phyloP scores from a whole-genome alignment of 176 grass and related monocot genomes.

The Carex cristatella region DNA sequence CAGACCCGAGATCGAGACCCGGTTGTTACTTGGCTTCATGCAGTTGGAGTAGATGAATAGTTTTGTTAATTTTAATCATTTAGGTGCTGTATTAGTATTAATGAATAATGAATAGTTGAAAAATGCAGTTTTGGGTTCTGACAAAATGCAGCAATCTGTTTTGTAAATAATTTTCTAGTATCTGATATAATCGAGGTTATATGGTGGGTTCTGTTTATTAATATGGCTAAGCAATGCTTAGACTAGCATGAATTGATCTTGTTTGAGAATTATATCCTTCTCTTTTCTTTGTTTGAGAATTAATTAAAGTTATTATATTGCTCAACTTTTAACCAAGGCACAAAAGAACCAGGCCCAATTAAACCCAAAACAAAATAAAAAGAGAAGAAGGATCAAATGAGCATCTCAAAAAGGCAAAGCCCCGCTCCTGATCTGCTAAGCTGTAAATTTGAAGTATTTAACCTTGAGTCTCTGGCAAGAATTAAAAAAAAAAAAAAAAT shows the following conservation, averaged over 20 bases:
- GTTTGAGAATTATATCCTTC: no score
- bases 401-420: neutral
- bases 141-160: neutral
- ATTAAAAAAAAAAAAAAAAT: no score
- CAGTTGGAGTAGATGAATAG: slow-evolving; percentile 32
- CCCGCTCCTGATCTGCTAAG: no score
- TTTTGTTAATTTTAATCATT: neutral
- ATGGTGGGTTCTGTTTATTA: neutral
- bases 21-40: slow-evolving; percentile 70
- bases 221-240: no score
- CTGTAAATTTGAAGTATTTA: no score
- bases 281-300: no score
- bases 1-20: slow-evolving; percentile 62
- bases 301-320: neutral
- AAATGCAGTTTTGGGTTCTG: neutral
- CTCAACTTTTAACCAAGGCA: neutral
- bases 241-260: no score
- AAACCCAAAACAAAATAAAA: neutral
- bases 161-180: neutral
- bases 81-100: slow-evolving; percentile 6
- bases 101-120: slow-evolving; percentile 3
- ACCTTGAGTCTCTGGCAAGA: no score
- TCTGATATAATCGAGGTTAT: neutral
- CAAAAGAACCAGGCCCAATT: neutral
- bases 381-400: neutral